Base-by-base conservation (phyloP, 768 basidiomycete species). In the Trametes villosa region DNA sequence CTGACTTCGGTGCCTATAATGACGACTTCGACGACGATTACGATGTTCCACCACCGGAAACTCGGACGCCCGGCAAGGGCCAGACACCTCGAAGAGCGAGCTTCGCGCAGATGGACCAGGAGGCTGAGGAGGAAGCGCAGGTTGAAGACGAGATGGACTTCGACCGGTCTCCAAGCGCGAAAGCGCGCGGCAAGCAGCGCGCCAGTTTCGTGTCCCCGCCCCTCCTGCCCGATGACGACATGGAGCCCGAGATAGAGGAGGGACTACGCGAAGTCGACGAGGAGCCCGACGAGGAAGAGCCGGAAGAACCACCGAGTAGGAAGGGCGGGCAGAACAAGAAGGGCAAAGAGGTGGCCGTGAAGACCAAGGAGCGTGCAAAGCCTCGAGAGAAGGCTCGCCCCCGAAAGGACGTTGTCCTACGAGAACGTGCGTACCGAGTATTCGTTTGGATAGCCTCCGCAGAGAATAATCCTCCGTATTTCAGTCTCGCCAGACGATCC, bases 91-190 rank as follows among this genome's bases (percentile, higher is more conserved):
- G 65, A 17, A 60, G 65, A 12, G 77, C 47, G 70, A 77, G 51
- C 73, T 86, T 86, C 53, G 72, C 75, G 9, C 79, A 81, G 51
- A 76, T 83, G 68, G 80, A 79, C 59, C 78, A 79, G 42, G 82
- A 80, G n/a, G 45, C 44, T 6, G 79, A 77, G 15, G 77, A 79
- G 13, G 79, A 80, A 3, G 72, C 65, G 1, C 69, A 73, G 40
- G 64, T 63, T 2, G 68, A 69, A 18, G 47, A 63, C 18, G 49
- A 50, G 40, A 56, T 64, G 49, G 55, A 41, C 22, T 60, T 22
- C 22, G 50, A 61, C 29, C 56, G 58, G 4, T 49, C 62, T 11
- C 67, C 54, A 8, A 66, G 55, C 15, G 58, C 53, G 40, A 65
- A 62, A 48, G 57, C 49, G n/a, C 68, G 62, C 47, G 66, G 70